Evolutionary conservation across 202 grass and related monocot genomes (phyloP), one percentile per base, ranked within the genome.

Genomic region (Musa balbisiana): DNA sequence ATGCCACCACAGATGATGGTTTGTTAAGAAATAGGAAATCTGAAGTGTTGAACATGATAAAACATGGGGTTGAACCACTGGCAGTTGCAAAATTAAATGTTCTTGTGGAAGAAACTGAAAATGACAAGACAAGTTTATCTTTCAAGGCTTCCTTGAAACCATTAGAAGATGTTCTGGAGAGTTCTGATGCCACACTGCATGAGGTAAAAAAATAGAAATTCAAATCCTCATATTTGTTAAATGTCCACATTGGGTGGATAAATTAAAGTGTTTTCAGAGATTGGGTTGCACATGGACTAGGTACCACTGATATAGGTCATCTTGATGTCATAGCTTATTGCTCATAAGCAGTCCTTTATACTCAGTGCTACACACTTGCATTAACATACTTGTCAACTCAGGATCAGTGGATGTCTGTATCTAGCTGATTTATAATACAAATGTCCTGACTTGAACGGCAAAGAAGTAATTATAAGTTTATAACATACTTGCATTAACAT

Each of bases 61-160:
- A 85, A 73, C 82, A 78, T 81, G 76, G 69, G 76, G 54, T 73
- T 72, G 22, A 69, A 76, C 76, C 58, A 65, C 81, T 80, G 58
- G 25, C 69, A 79, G 24, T 71, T 74, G 19, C 84, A 56, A 89
- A 72, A 69, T 84, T 97, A 71, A 82, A 89, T 83, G 66, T 59
- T 53, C 80, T 97, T 72, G 75, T 64, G 17, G 93, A 97, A 73
- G 92, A 91, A 84, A 83, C 76, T 85, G 93, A 89, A 49, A 82
- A 64, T 89, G 90, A 91, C 55, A 74, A 26, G 79, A 87, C 90
- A 80, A 84, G 62, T 77, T 64, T 79, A 64, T 89, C 90, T 56
- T 70, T 62, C 74, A 92, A 20, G 17, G 11, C 62, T 22, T 19
- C 59, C 54, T 85, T 89, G 12, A 71, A 62, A 71, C 81, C 77